A percentile compares a stretch with the other conserved stretches of the same genome.
phyloP scores from a whole-genome alignment of 352 stramenopile genomes.

The Peronosclerospora sorghi region DNA sequence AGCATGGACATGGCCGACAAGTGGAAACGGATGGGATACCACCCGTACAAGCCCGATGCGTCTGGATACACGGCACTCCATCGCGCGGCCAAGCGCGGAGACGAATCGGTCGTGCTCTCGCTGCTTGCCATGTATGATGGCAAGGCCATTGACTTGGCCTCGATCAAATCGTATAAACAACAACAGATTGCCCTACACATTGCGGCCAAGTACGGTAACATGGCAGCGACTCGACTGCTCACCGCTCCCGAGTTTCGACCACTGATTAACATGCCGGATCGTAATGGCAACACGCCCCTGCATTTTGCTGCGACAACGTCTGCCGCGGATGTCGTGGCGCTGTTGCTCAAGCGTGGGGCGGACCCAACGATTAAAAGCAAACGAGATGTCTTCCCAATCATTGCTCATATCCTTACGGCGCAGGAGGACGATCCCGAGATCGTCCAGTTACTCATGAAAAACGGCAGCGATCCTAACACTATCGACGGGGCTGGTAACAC shows the following conservation, averaged over 20 bases:
- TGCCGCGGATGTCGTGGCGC: conserved; percentile 42
- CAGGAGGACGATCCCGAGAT: conserved; percentile 63
- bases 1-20: conserved; percentile 69
- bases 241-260: conserved; percentile 40
- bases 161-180: conserved; percentile 59
- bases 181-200: conserved; percentile 74
- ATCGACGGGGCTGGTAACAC: conserved; percentile 60
- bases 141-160: conserved; percentile 47
- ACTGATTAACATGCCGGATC: conserved; percentile 52
- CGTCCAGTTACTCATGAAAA: conserved; percentile 59
- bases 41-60: conserved; percentile 71
- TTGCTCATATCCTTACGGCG: conserved; percentile 61
- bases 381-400: conserved; percentile 62
- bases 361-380: conserved; percentile 64
- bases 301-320: conserved; percentile 70
- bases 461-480: conserved; percentile 69
- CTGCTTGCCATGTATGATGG: conserved; percentile 78
- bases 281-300: conserved; percentile 73
- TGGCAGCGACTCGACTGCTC: conserved; percentile 43
- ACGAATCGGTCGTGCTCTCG: conserved; percentile 50
- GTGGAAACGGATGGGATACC: conserved; percentile 79
- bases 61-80: conserved; percentile 76
- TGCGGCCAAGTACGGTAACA: conserved; percentile 67
- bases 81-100: conserved; percentile 57
- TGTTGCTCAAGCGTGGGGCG: conserved; percentile 43